Base-by-base conservation (phyloP, 2,329 filamentous ascomycete genomes). In the Aspergillus quadricinctus region DNA sequence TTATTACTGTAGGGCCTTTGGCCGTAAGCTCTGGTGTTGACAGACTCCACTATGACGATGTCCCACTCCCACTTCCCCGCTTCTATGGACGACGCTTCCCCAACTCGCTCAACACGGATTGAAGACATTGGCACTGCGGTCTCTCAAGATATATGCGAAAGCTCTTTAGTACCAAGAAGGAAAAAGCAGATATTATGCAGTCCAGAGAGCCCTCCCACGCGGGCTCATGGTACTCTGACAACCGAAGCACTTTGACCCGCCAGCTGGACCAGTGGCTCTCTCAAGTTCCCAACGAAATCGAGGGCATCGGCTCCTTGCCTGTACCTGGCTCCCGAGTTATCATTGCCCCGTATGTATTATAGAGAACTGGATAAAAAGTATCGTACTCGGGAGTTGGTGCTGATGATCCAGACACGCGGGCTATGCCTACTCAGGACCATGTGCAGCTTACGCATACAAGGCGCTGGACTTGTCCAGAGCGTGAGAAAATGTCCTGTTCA, bases 361-460 rank as follows among this genome's bases (percentile, higher is more conserved):
- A 35, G 28, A n/a, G 28, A 31, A n/a, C 19, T 50, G 11, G 25
- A 19, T n/a, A 31, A 27, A 11, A 25, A 10, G 10, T 29, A 10
- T 41, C 17, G 4, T 27, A 46, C 8, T 40, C n/a, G 23, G 23
- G 43, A 35, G 21, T 9, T 43, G 41, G 58, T 58, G 51, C 59
- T 69, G 50, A 49, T 54, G 14, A 55, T 53, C 64, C 66, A 97
- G 93, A 58, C 94, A 99, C 73, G 94, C 94, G 57, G 94, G 94
- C 59, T 99, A 96, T 77, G 79, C 84, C 1, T 97, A 93, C 79
- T 99, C 94, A 3, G 94, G 94, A 7, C 84, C 87, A 41, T 93
- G 91, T 64, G 94, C 94, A 46, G 94, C 92, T 46, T 97, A 91
- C 87, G 94, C 94, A 8, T 99, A 97, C 77, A 94, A 90, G 74